These are phyloP conservation scores for Waitea zeae DNA, from an alignment of 1,284 basidiomycete species.

Conservation along the genomic window DNA sequence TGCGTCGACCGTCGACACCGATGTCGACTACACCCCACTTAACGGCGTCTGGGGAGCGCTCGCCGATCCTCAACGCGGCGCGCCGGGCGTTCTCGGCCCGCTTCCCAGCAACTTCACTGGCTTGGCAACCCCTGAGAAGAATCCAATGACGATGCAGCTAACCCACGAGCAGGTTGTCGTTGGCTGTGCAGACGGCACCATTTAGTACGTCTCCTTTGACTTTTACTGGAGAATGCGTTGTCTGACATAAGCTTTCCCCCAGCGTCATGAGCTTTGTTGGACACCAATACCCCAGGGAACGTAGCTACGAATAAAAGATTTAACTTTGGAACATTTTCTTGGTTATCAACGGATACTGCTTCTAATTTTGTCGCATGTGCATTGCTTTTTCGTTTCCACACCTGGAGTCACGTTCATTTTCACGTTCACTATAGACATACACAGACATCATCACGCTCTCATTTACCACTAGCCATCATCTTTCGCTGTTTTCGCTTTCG, in stretches of 20 bases:
- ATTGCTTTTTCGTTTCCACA: too few relatives aligned
- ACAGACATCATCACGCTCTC: too few relatives aligned
- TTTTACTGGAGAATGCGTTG: conserved; percentile 4
- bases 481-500: too few relatives aligned
- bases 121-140: conserved; percentile 67
- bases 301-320: too few relatives aligned
- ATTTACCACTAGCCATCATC: too few relatives aligned
- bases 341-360: too few relatives aligned
- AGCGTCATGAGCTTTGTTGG: conserved; percentile 66
- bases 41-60: conserved; percentile 55
- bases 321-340: too few relatives aligned
- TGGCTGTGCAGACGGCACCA: conserved; percentile 75
- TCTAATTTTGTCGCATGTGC: too few relatives aligned
- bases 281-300: conserved; percentile 51
- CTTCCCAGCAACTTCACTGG: conserved; percentile 52
- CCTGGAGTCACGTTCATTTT: too few relatives aligned
- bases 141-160: conserved; percentile 78
- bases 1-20: too few relatives aligned
- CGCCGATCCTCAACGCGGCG: conserved; percentile 19
- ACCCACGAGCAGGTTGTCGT: conserved; percentile 77
- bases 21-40: conserved; percentile 42
- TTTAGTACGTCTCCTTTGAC: conserved; percentile 41
- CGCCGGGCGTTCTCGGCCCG: conserved; percentile 23
- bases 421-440: too few relatives aligned
- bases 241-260: conserved; percentile 1